phyloP scores from a whole-genome alignment of 768 basidiomycete genomes.

The Agrocybe pediades region DNA sequence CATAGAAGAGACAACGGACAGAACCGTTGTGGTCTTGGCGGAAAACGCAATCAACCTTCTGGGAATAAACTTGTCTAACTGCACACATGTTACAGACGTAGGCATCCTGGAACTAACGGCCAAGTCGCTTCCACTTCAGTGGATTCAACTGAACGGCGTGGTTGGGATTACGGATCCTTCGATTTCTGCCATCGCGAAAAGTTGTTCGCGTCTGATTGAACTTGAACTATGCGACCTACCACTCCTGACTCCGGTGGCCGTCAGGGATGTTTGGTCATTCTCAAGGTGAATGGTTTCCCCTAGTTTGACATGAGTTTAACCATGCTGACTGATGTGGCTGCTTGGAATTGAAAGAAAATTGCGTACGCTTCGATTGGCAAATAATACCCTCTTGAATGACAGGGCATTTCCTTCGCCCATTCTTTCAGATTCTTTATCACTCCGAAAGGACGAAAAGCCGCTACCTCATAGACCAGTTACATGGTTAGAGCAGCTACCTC shows the following conservation, averaged over 20 bases:
- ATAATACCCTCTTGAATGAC: constrained; percentile 78
- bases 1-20: constrained; percentile 68
- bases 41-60: constrained; percentile 64
- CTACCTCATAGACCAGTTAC: constrained; percentile 57
- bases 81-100: constrained; percentile 75
- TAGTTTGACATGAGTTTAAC: background rate
- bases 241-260: constrained; percentile 64
- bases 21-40: constrained; percentile 65
- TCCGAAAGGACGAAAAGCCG: constrained; percentile 43
- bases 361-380: constrained; percentile 73
- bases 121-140: constrained; percentile 67
- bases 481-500: constrained; percentile 63
- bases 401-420: constrained; percentile 68
- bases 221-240: constrained; percentile 76
- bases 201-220: constrained; percentile 78
- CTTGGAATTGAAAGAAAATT: constrained; percentile 56
- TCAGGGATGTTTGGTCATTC: constrained; percentile 82
- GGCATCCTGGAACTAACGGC: constrained; percentile 72
- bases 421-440: constrained; percentile 24
- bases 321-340: background rate
- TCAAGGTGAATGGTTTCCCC: constrained; percentile 52
- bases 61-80: constrained; percentile 76
- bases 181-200: constrained; percentile 71
- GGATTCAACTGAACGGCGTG: constrained; percentile 74
- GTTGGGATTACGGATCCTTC: constrained; percentile 58